Conservation (phyloP, 2,329 filamentous ascomycete genomes). For the Penicillium digitatum region DNA sequence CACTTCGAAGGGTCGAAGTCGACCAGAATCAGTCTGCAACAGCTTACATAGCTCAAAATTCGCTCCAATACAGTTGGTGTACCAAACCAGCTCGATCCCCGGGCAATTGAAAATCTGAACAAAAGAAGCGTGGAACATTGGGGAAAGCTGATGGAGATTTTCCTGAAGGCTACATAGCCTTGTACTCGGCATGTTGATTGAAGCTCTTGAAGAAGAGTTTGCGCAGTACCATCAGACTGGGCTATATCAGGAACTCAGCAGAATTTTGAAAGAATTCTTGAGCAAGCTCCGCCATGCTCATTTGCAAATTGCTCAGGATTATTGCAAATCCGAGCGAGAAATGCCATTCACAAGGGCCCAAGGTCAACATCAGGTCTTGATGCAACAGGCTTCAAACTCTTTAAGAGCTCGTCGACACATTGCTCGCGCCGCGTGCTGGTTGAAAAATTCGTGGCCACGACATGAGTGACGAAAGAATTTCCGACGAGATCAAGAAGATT, state of each 20-base stretch:
- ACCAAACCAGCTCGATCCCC: conserved; percentile 56
- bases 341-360: conserved; percentile 55
- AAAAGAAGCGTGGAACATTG: conserved; percentile 57
- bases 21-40: background rate
- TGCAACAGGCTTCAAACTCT: conserved; percentile 4
- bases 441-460: conserved; percentile 13
- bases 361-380: conserved; percentile 21
- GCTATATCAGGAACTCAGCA: conserved; percentile 34
- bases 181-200: conserved; percentile 38
- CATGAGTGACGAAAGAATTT: conserved; percentile 13
- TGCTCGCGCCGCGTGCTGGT: conserved; percentile 17
- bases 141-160: conserved; percentile 50
- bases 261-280: conserved; percentile 48
- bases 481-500: conserved; percentile 24
- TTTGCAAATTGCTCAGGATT: conserved; percentile 47
- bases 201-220: conserved; percentile 45
- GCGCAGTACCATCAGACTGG: conserved; percentile 34
- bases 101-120: conserved; percentile 58
- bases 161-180: conserved; percentile 32
- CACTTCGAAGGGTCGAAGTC: conserved; percentile 24
- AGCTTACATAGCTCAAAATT: background rate
- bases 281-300: conserved; percentile 37
- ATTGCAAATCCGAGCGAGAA: conserved; percentile 53
- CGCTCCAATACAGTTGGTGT: conserved; percentile 55
- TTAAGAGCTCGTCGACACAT: conserved; percentile 20